Evolutionary conservation across 1,284 basidiomycete species (phyloP), one percentile per base, ranked within the genome.

Genomic region (Moesziomyces sp.): DNA sequence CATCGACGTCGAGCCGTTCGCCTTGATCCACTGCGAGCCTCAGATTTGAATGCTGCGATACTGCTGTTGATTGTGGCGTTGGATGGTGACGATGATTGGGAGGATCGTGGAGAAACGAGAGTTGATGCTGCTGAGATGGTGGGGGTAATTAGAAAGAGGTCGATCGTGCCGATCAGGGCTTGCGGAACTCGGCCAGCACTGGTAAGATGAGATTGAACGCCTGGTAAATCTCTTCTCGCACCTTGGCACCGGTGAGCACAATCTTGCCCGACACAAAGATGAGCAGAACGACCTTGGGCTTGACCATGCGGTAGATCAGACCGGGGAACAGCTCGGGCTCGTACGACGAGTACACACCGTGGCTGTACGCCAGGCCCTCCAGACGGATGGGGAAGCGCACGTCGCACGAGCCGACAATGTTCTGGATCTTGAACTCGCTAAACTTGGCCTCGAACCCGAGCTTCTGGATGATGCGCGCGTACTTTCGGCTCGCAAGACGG

Each of bases 261-360:
- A 99, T 98, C 88, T 99, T 99, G 64, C 97, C 97, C 19, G 94
- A 98, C 13, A 99, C 97, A 86, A 99, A 99, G 84, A 99, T 99
- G 61, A 99, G 88, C 38, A 99, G 87, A 55, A 99, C 97, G 74
- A 99, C 97, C 87, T 99, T 99, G 14, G 97, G 97, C 86, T 99
- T 98, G 86, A 98, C 93, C 97, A 99, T 99, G 80, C 97, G 93
- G 85, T 99, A 99, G 85, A 99, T 99, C 48, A 99, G 89, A 81
- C 97, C 96, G 62, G 97, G 97, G 90, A 99, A 99, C 58, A 99
- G 87, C 93, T 97, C 96, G 53, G 94, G 95, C 85, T 97, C 95
- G 79, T 98, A 98, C 78, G 92, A 94, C 85, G 93, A 95, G 88
- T 97, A 97, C 87, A 94, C 92, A 85, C 96, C 96, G 89, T 99